Percentiles rank a stretch among this genome's conserved stretches.
Conservation (phyloP, 2,329 filamentous ascomycete species). For the Paramyrothecium roridum region DNA sequence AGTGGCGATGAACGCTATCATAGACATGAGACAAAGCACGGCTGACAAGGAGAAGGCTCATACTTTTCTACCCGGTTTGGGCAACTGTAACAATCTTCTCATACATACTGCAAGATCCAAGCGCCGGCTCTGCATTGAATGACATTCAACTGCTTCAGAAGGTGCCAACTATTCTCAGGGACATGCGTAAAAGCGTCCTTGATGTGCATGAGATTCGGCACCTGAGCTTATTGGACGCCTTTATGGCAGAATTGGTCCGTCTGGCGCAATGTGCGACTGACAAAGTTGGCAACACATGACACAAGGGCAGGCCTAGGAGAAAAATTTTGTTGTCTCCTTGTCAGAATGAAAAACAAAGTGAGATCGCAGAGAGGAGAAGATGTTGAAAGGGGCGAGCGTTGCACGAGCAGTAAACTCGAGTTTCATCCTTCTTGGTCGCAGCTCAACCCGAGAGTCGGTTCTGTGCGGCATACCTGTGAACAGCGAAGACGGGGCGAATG, state of each 20-base stretch:
- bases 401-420: too few species aligned
- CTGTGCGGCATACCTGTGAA: too few species aligned
- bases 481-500: too few species aligned
- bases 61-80: not conserved
- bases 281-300: not conserved
- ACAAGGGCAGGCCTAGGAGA: too few species aligned
- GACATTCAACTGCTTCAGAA: not conserved
- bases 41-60: not conserved
- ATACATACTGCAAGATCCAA: not conserved
- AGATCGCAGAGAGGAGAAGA: too few species aligned
- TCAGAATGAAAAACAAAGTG: too few species aligned
- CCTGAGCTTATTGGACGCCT: not conserved
- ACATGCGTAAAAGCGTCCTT: not conserved
- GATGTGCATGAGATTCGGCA: not conserved
- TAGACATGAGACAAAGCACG: not conserved
- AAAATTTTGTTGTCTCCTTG: too few species aligned
- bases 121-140: not conserved
- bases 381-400: too few species aligned
- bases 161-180: not conserved
- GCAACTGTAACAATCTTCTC: not conserved
- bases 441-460: too few species aligned
- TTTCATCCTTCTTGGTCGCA: too few species aligned
- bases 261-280: not conserved
- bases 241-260: not conserved
- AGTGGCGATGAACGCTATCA: not conserved